Base-by-base conservation (phyloP, 1,284 basidiomycete species). In the Porogramme epimiltina region DNA sequence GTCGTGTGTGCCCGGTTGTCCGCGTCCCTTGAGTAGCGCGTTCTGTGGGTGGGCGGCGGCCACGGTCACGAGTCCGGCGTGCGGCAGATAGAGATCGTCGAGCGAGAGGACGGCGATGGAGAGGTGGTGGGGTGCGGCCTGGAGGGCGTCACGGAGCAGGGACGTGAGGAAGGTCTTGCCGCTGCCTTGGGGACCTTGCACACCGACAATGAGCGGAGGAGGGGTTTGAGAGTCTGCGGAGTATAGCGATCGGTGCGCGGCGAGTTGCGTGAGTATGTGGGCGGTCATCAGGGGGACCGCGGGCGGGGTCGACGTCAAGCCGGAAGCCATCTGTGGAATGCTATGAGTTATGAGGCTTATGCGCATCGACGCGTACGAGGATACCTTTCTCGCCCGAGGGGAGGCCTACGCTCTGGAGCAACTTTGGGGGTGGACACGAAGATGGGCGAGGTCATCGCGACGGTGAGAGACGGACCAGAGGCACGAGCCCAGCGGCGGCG, bases 1-100 rank as follows among this genome's bases (percentile, higher is more conserved):
- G 63, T 96, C 93, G 63, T 96, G 93, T 10, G 93, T 95, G 0
- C 93, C 93, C 0, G 93, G 93, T 62, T 87, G 89, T 1, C 93
- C 93, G 20, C 93, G 80, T 4, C 93, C 93, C 13, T 78, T 74
- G 60, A 92, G 77, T 5, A 96, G 74, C 18, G 66, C 63, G 62
- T 95, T 95, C 1, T 67, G 59, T 0, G 85, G 79, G 62, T 89
- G 64, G 0, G 71, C 63, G 1, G 65, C 50, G 1, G 87, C 83
- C 23, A 95, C 75, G 0, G 70, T 66, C 0, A 70, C 66, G 31
- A 94, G 76, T 0, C 66, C 76, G 0, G 73, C 68, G 59, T 92
- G 86, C 0, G 87, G 79, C 20, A 94, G 81, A 69, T 95, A 95
- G 5, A 96, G 75, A 62, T 96, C 93, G 66, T 95, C 92, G 52